Evolutionary conservation across 2,329 filamentous ascomycete species (phyloP), one percentile per base, ranked within the genome.

Genomic region (Pezicula neosporulosa): DNA sequence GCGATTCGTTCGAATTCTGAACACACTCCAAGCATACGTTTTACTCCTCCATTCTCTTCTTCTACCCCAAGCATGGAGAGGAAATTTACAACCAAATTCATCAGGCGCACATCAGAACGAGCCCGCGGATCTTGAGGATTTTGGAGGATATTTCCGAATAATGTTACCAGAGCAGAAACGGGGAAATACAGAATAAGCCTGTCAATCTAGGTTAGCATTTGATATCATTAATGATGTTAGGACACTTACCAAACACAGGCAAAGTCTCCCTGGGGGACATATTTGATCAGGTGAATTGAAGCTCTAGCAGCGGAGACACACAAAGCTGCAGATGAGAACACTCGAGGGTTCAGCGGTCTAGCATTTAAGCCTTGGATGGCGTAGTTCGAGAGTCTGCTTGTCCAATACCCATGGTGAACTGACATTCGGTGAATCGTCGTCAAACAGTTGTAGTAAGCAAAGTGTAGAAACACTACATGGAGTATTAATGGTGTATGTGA

Each of bases 401-500:
- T 97, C 94, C 94, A 99, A 72, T 96, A 97, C 13, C 94, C 94
- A 66, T 97, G 92, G 63, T 97, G 94, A 28, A 97, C 89, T 39
- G 90, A 96, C 94, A 97, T 99, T 47, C 94, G 89, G 68, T 99
- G 94, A 57, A 99, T 97, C 0, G 94, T 99, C 1, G 93, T 97
- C 47, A 99, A 73, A 63, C 92, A 97, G 68, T 99, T 99, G 75
- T 97, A 97, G 70, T 99, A 99, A 1, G 90, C 87, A 63, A 99
- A 95, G 68, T 99, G 94, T 52, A 99, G 75, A 67, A 96, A 90
- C 54, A 96, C 92, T 48, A 99, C 84, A 59, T 97, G 93, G 18
- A 99, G 76, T 18, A 97, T 92, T n/a, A 97, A 77, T 1, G 93
- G 92, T 0, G 91, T 95, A 68, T 97, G 90, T 0, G 87, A 88